Base-by-base conservation (phyloP, 768 basidiomycete species). In the Jaapia argillacea region DNA sequence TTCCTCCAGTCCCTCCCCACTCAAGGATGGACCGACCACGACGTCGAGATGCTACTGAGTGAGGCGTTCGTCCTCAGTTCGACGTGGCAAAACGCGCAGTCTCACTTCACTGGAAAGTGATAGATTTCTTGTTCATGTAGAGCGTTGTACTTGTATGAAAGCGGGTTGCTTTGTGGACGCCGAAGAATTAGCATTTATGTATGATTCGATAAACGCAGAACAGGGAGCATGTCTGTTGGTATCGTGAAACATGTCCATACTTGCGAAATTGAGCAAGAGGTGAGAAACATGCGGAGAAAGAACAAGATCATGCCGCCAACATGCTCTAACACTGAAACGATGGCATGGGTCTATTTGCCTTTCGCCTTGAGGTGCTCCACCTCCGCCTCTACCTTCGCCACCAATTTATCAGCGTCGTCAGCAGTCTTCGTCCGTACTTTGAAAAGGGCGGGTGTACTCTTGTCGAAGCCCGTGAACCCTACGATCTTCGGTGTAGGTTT, bases 41-140 rank as follows among this genome's bases (percentile, higher is more conserved):
- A 98, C 56, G 83, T 98, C 37, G 91, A 97, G 58, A 75, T 98
- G 66, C 76, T 99, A 25, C 78, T 99, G 37, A 89, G 86, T 54
- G 89, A 97, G 64, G 94, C 96, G 1, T 99, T 94, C 57, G 85
- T 98, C 18, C 79, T 90, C 53, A 88, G 82, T 51, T 89, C 85
- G 23, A 85, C 86, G 63, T 91, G 88, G 88, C 87, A 90, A 51
- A 89, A 91, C 53, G 88, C 88, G 4, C 88, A 89, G 57, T 88
- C 85, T 56, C 88, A 91, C 61, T 83, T 91, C 60, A 72, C 65
- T 35, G 78, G 65, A 49, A 83, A 78, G 54, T 70, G 57, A 41
- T 36, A 40, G n/a, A n/a, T n/a, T 18, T n/a, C n/a, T n/a, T 36
- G 33, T 36, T 36, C 33, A 36, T 36, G n/a, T 18, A n/a, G 20